These are phyloP conservation scores for Aspergillus cristatus DNA, from an alignment of 495 filamentous ascomycete species.

Conservation along the genomic window DNA sequence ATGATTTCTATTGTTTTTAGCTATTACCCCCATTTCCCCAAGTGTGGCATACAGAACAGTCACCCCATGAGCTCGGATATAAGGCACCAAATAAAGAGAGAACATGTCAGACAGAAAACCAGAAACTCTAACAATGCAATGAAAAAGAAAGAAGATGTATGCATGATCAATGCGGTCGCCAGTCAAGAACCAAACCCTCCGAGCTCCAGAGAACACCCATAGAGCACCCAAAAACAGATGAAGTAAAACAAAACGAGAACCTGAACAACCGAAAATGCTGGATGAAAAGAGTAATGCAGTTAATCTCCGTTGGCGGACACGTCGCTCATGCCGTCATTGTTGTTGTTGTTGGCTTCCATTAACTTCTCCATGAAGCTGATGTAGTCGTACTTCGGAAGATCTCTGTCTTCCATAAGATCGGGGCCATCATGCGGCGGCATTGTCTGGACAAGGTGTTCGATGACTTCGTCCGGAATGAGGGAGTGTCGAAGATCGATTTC, in stretches of 20 bases:
- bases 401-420: slow-evolving; percentile 67
- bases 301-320: slow-evolving; percentile 21
- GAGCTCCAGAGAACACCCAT: slow-evolving; percentile 20
- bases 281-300: slow-evolving; percentile 5
- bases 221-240: slow-evolving; percentile 8
- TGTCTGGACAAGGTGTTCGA: slow-evolving; percentile 78
- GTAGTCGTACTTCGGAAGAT: slow-evolving; percentile 79
- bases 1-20: not conserved
- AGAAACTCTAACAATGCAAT: slow-evolving; percentile 13
- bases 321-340: slow-evolving; percentile 10
- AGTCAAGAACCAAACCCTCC: slow-evolving; percentile 9
- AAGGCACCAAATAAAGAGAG: not conserved
- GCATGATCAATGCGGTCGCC: slow-evolving; percentile 20
- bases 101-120: slow-evolving; percentile 13
- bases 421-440: slow-evolving; percentile 76
- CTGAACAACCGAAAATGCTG: slow-evolving; percentile 7
- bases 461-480: slow-evolving; percentile 89
- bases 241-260: slow-evolving; percentile 9
- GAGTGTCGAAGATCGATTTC: slow-evolving; percentile 93
- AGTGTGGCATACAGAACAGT: not conserved
- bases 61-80: not conserved
- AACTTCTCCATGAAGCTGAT: slow-evolving; percentile 86
- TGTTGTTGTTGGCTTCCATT: slow-evolving; percentile 27
- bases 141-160: slow-evolving; percentile 17
- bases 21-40: not conserved